Base-by-base conservation (phyloP, 306 rosid genomes). In the Prunus kanzakura region DNA sequence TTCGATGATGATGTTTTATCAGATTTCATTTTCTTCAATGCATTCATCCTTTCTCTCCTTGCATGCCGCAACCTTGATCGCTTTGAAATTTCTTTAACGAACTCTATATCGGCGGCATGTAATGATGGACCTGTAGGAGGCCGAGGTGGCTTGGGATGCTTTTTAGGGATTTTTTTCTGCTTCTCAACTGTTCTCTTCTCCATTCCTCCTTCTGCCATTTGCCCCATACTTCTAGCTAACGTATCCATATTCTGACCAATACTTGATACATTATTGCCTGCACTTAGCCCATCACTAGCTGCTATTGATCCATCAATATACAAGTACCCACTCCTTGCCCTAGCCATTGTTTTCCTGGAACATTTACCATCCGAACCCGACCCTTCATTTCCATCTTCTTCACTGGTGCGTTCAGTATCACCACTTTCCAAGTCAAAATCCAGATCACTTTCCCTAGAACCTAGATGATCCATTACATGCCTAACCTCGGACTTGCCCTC, bases 91-190 rank as follows among this genome's bases (percentile, higher is more conserved):
- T 83, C 81, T 35, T 64, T 71, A 50, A 83, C 81, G 25, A 79
- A 67, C 81, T 75, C 74, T 30, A 71, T 58, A 63, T 83, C 87
- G 1, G 84, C 73, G 3, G 71, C 84, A 66, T 61, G 73, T 60
- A 83, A 61, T 27, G 62, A 76, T 41, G 84, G 84, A 72, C 79
- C 78, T 1, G 29, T 52, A n/a, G 86, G 86, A 64, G 86, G 86
- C 70, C 83, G 47, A 11, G 86, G 84, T 38, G 84, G 84, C 60
- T 83, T 83, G 7, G 84, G 72, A 74, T 78, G 78, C 83, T 70
- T 75, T 66, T 83, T 72, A 47, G 74, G 23, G 20, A 27, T 68
- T 22, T 30, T 79, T 11, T 49, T 77, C 61, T 54, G 64, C 30
- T 71, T 79, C 56, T 70, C 78, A 4, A 38, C 69, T 78, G 27